These are phyloP conservation scores for Alternaria triticimaculans DNA, from an alignment of 2,329 filamentous ascomycete species.

Conservation along the genomic window DNA sequence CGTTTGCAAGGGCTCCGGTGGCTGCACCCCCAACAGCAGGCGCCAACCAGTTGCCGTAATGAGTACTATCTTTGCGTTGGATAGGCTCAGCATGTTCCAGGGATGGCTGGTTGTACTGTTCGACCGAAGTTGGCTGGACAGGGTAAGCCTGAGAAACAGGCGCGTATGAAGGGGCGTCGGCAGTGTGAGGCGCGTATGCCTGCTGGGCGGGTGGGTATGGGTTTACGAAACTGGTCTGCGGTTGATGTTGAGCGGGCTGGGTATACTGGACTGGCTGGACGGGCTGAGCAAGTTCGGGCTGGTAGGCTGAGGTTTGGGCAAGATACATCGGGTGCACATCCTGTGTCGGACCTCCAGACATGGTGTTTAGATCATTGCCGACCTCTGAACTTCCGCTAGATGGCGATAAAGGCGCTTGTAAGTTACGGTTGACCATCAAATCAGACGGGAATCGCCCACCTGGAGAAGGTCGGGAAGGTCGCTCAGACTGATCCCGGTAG, in stretches of 20 bases:
- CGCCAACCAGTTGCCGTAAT: constrained; percentile 63
- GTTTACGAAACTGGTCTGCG: constrained; percentile 22
- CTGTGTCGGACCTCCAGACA: constrained; percentile 62
- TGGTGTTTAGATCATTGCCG: constrained; percentile 67
- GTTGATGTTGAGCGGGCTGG: constrained; percentile 17
- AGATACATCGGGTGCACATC: constrained; percentile 33
- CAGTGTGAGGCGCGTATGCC: constrained; percentile 7
- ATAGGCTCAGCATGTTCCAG: constrained; percentile 7
- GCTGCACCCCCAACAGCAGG: constrained; percentile 55
- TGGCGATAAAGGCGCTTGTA: constrained; percentile 79
- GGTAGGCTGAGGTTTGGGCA: constrained; percentile 24
- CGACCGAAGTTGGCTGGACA: background rate
- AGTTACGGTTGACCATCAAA: constrained; percentile 83
- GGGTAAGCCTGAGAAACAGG: constrained; percentile 4
- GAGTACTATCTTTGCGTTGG: constrained; percentile 49
- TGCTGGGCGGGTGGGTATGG: constrained; percentile 25
- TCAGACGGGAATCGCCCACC: constrained; percentile 98
- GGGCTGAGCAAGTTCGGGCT: constrained; percentile 23
- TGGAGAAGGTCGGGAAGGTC: constrained; percentile 77
- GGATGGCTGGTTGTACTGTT: constrained; percentile 6
- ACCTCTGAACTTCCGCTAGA: constrained; percentile 79
- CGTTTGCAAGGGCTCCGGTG: constrained; percentile 50
- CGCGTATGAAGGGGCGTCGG: background rate
- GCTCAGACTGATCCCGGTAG: constrained; percentile 43
- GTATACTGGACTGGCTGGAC: constrained; percentile 11